phyloP scores from a whole-genome alignment of 2,329 filamentous ascomycete species.

The Calonectria pseudoreteaudii region DNA sequence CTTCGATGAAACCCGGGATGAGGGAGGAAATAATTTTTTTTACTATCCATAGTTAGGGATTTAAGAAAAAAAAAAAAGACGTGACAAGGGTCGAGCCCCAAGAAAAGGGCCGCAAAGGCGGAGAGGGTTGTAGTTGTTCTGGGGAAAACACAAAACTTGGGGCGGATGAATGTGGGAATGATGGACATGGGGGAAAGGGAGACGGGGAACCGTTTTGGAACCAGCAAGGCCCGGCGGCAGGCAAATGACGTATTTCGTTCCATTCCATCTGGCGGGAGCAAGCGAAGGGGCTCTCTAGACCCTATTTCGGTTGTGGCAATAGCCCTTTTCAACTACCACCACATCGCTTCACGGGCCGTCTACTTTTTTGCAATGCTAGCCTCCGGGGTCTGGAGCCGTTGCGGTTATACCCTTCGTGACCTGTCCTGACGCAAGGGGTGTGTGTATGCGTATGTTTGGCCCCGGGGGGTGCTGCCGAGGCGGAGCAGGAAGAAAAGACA shows the following conservation, averaged over 20 bases:
- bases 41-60: neutral
- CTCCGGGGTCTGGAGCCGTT: neutral
- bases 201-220: neutral
- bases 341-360: neutral
- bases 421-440: neutral
- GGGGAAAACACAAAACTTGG: neutral
- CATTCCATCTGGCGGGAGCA: neutral
- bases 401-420: neutral
- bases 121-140: constrained; percentile 8
- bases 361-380: neutral
- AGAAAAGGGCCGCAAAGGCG: constrained; percentile 20
- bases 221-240: neutral
- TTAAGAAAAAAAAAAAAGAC: neutral
- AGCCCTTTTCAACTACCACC: neutral
- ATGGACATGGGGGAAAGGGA: neutral
- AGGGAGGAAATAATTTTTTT: neutral
- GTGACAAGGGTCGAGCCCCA: neutral
- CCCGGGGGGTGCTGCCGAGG: neutral
- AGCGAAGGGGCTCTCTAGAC: neutral
- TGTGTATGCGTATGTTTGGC: neutral
- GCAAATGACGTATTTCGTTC: neutral
- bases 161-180: constrained; percentile 1
- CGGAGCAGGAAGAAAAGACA: neutral
- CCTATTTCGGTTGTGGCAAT: neutral
- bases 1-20: neutral